Evolutionary conservation across 371 early-diverging fungal species (phyloP).

Genomic region (Blakeslea trispora): DNA sequence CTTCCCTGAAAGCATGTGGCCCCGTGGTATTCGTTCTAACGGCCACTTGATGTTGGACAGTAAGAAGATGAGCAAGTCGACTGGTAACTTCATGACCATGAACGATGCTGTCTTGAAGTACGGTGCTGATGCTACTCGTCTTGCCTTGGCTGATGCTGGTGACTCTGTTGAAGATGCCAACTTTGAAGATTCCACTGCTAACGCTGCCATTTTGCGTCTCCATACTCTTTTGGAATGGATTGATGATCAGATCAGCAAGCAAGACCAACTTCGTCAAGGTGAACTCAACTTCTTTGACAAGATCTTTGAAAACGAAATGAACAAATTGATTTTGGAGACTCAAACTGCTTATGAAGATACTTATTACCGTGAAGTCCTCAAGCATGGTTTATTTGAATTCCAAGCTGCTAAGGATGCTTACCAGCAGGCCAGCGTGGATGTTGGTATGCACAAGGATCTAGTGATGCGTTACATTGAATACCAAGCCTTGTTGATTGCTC

Average conservation of each 20-base stretch:
- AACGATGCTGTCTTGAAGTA: conserved; percentile 86
- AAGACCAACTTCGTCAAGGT: conserved; percentile 43
- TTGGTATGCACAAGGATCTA: conserved; percentile 86
- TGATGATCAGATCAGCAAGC: conserved; percentile 57
- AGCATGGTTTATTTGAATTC: conserved; percentile 94
- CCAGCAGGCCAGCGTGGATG: conserved; percentile 68
- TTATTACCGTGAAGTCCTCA: conserved; percentile 94
- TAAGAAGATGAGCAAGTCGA: conserved; percentile 99
- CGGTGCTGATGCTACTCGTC: conserved; percentile 98
- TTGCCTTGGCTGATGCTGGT: conserved; percentile 96
- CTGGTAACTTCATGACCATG: conserved; percentile 99
- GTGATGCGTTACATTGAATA: conserved; percentile 78
- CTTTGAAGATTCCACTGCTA: conserved; percentile 97
- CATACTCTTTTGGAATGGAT: conserved; percentile 93
- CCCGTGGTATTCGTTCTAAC: conserved; percentile 92
- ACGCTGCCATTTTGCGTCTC: conserved; percentile 94
- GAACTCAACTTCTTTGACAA: conserved; percentile 75
- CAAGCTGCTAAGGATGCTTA: conserved; percentile 91
- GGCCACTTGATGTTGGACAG: conserved; percentile 98
- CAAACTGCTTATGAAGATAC: conserved; percentile 83
- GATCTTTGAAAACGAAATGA: conserved; percentile 89
- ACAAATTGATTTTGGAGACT: conserved; percentile 67
- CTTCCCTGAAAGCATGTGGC: conserved; percentile 96
- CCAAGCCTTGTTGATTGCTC: conserved; percentile 83
- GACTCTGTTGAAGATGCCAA: conserved; percentile 99